Evolutionary conservation across 2,329 filamentous ascomycete species (phyloP).

Genomic region (Pseudogymnoascus sp.): DNA sequence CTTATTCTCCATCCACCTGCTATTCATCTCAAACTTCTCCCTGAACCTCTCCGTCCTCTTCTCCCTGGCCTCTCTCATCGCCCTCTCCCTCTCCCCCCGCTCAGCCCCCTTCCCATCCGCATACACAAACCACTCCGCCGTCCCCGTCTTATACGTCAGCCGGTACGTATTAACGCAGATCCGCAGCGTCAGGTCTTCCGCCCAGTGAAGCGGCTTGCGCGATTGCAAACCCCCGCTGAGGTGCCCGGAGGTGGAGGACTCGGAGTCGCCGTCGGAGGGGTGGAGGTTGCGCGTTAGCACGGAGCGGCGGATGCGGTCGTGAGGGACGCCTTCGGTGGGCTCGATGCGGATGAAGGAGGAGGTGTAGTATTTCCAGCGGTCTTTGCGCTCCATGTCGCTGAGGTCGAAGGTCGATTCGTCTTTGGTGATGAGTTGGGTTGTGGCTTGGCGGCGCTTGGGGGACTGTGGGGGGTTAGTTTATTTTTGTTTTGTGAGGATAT

Average conservation of each 20-base stretch:
- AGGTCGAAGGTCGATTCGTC: conserved; percentile 74
- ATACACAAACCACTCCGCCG: conserved; percentile 64
- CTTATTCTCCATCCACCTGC: conserved; percentile 36
- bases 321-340: conserved; percentile 70
- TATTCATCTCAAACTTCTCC: conserved; percentile 45
- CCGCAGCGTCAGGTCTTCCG: conserved; percentile 61
- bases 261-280: too few relatives aligned
- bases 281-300: conserved; percentile 66
- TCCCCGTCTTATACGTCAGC: conserved; percentile 65
- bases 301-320: conserved; percentile 56
- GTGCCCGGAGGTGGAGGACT: too few relatives aligned
- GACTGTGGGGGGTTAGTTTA: conserved; percentile 41
- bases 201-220: conserved; percentile 47
- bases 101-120: conserved; percentile 31
- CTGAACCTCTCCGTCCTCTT: conserved; percentile 39
- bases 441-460: conserved; percentile 59
- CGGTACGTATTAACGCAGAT: conserved; percentile 73
- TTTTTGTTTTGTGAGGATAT: too few relatives aligned
- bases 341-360: conserved; percentile 84
- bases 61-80: conserved; percentile 27
- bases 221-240: too few relatives aligned
- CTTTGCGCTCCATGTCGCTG: conserved; percentile 75
- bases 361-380: conserved; percentile 91
- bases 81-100: conserved; percentile 29
- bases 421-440: conserved; percentile 61